Percentiles rank a stretch among this genome's conserved stretches.
These are phyloP conservation scores for Tetracladium setigerum DNA, from an alignment of 495 filamentous ascomycete genomes.

Conservation along the genomic window DNA sequence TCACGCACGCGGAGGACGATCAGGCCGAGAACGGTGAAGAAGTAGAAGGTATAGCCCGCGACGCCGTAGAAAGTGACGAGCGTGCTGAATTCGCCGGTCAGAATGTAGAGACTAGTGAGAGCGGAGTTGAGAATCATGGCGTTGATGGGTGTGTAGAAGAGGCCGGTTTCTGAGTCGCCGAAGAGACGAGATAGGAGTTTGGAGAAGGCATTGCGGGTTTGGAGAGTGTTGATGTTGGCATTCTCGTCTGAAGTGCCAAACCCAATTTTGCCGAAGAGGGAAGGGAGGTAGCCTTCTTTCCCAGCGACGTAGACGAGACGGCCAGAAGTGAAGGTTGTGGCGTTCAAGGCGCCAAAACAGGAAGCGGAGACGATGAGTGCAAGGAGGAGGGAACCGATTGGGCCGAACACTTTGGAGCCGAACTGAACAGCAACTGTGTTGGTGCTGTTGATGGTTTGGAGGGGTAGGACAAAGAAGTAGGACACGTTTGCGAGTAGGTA, in stretches of 20 bases:
- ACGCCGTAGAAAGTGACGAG: conserved; percentile 96
- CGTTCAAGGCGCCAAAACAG: conserved; percentile 90
- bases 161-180: conserved; percentile 50
- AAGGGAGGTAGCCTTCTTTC: conserved; percentile 89
- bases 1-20: conserved; percentile 87
- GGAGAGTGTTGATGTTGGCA: conserved; percentile 33
- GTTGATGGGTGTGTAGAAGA: conserved; percentile 84
- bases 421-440: conserved; percentile 96
- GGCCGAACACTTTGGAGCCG: conserved; percentile 82
- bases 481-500: conserved; percentile 88
- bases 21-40: conserved; percentile 85
- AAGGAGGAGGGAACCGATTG: conserved; percentile 71
- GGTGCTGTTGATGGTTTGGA: conserved; percentile 65
- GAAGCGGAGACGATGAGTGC: conserved; percentile 83
- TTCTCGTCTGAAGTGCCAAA: conserved; percentile 39
- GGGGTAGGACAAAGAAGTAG: conserved; percentile 93
- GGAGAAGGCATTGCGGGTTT: conserved; percentile 50
- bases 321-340: conserved; percentile 86
- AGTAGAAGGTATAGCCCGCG: conserved; percentile 94
- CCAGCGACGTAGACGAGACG: conserved; percentile 90
- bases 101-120: conserved; percentile 67
- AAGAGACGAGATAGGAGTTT: conserved; percentile 49
- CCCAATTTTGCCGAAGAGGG: conserved; percentile 76
- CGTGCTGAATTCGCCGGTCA: conserved; percentile 84
- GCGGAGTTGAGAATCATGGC: conserved; percentile 74